A percentile compares a stretch with the other conserved stretches of the same genome.
Evolutionary conservation across 2,329 filamentous ascomycete genomes (phyloP).

Genomic region (Metarhizium anisopliae): DNA sequence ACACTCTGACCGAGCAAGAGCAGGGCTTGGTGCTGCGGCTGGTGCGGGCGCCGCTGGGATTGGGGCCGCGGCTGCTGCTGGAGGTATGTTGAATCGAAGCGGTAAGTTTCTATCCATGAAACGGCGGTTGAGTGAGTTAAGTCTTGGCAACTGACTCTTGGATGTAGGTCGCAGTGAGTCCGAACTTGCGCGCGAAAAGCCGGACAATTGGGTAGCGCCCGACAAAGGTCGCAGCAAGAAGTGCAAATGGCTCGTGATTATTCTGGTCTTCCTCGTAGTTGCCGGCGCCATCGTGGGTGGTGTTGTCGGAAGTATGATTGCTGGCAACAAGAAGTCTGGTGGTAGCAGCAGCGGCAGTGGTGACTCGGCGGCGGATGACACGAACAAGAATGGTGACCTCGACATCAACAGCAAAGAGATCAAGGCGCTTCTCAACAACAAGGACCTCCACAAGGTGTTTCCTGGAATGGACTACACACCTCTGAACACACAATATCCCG

Average conservation of each 20-base stretch:
- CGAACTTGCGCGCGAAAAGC: constrained; percentile 10
- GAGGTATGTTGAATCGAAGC: constrained; percentile 18
- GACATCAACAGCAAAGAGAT: constrained; percentile 69
- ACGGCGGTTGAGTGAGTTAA: neutral
- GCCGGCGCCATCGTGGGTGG: constrained; percentile 65
- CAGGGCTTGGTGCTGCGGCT: constrained; percentile 24
- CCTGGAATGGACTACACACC: constrained; percentile 94
- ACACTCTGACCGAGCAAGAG: constrained; percentile 26
- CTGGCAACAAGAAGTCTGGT: constrained; percentile 34
- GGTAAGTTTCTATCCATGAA: constrained; percentile 6
- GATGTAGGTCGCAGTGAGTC: constrained; percentile 3
- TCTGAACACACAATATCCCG: constrained; percentile 81
- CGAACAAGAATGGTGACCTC: constrained; percentile 58
- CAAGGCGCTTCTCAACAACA: constrained; percentile 70
- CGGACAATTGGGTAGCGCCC: constrained; percentile 10
- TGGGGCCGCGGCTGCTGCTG: constrained; percentile 20
- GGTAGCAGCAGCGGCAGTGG: constrained; percentile 9
- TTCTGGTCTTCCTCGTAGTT: constrained; percentile 55
- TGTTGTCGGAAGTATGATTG: constrained; percentile 62
- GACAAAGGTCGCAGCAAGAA: constrained; percentile 52
- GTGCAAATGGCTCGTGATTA: constrained; percentile 60
- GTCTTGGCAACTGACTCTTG: neutral
- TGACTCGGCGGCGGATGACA: constrained; percentile 49
- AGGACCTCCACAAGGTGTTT: constrained; percentile 82
- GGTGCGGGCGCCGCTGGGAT: constrained; percentile 16